These are phyloP conservation scores for Gossypium herbaceum DNA, from an alignment of 345 rosid species.

Conservation along the genomic window DNA sequence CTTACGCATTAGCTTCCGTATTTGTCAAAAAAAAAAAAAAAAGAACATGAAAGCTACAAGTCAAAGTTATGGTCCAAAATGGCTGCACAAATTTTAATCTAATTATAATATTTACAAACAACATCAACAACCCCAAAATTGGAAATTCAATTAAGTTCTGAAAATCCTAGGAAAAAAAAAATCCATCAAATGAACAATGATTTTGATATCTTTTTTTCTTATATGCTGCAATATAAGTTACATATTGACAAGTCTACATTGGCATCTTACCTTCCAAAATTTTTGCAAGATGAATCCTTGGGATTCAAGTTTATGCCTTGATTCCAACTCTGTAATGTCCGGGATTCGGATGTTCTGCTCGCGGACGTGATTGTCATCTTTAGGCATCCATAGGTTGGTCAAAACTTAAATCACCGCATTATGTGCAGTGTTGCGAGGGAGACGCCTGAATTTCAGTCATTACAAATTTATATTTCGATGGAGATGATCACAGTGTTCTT, in stretches of 20 bases:
- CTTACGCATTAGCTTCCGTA: neutral
- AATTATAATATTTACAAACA: neutral
- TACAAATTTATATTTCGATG: neutral
- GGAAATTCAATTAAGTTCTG: neutral
- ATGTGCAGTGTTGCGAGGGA: neutral
- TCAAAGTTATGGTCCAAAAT: neutral
- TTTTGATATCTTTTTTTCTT: neutral
- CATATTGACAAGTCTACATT: neutral
- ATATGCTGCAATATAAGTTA: neutral
- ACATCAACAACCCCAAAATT: neutral
- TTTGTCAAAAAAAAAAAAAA: neutral
- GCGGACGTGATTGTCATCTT: neutral
- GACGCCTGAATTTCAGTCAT: neutral
- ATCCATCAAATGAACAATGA: neutral
- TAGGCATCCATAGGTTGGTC: neutral
- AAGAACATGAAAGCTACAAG: neutral
- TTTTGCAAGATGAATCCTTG: neutral
- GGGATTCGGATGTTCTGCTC: neutral
- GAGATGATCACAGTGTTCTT: slow-evolving; percentile 17
- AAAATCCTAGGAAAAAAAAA: neutral
- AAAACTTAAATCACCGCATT: neutral
- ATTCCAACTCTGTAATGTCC: neutral
- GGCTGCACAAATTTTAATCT: neutral
- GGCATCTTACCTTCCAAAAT: neutral
- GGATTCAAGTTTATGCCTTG: neutral